phyloP scores from a whole-genome alignment of 371 early-diverging fungal genomes.

The Mucor indicus region DNA sequence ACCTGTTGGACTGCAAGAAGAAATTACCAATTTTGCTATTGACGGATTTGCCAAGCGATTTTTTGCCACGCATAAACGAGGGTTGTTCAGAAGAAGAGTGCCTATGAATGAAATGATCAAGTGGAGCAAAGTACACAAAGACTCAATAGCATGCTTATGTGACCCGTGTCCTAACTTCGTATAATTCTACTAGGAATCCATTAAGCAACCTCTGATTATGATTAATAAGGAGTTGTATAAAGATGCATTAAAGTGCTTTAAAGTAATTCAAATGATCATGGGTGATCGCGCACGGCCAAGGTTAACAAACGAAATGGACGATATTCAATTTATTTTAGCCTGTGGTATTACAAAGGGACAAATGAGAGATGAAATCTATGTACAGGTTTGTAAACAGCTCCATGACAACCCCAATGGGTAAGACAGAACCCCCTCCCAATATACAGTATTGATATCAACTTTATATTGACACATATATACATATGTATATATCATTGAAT shows the following conservation, averaged over 20 bases:
- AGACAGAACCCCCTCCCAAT: too few species aligned
- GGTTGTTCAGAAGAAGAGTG: constrained; percentile 78
- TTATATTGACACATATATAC: too few species aligned
- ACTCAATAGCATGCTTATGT: too few species aligned
- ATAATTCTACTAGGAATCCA: constrained; percentile 50
- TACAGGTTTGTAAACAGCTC: constrained; percentile 90
- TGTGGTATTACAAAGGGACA: constrained; percentile 74
- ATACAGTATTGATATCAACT: too few species aligned
- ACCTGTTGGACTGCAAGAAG: constrained; percentile 64
- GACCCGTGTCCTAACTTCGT: too few species aligned
- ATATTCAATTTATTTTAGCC: constrained; percentile 75
- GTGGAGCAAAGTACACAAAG: constrained; percentile 62
- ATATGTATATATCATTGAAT: too few species aligned
- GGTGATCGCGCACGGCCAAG: constrained; percentile 65
- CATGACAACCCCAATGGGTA: constrained; percentile 77
- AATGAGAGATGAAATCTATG: constrained; percentile 92
- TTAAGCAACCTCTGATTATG: constrained; percentile 79
- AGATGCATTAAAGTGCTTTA: constrained; percentile 86
- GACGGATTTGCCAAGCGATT: constrained; percentile 91
- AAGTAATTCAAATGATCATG: constrained; percentile 82
- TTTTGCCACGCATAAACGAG: constrained; percentile 87
- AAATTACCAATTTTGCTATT: constrained; percentile 82
- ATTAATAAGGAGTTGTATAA: constrained; percentile 75
- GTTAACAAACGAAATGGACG: constrained; percentile 37
- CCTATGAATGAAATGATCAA: constrained; percentile 86